Evolutionary conservation across 208 protist species (phyloP).

Genomic region (Acanthamoeba divionensis): DNA sequence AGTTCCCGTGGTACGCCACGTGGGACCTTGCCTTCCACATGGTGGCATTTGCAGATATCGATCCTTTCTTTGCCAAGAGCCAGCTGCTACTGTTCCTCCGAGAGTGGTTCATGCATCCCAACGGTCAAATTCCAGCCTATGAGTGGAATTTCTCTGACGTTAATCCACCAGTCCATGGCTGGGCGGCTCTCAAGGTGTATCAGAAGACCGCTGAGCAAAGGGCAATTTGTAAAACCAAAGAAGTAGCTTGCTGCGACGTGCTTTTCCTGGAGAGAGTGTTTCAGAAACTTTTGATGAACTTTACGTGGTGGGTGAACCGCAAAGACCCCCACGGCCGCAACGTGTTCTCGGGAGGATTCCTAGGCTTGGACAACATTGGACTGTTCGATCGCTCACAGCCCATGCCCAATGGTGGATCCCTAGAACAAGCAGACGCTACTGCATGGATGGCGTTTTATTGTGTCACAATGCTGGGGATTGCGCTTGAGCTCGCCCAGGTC

Average conservation of each 20-base stretch:
- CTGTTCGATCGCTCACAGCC: conserved; percentile 69
- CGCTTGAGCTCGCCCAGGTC: conserved; percentile 67
- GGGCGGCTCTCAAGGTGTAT: no score
- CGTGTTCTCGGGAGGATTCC: conserved; percentile 63
- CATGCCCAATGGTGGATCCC: not conserved
- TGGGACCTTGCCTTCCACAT: no score
- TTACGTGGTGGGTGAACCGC: conserved; percentile 77
- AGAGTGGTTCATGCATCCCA: no score
- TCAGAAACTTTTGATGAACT: conserved; percentile 77
- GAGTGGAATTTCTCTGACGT: no score
- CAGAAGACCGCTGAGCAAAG: no score
- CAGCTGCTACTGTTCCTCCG: no score
- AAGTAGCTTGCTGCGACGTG: conserved; percentile 60
- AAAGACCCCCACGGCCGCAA: conserved; percentile 64
- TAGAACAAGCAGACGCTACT: conserved; percentile 77
- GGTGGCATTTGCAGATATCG: no score
- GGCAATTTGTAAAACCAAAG: no score
- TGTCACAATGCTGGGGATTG: conserved; percentile 73
- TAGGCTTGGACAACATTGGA: conserved; percentile 73
- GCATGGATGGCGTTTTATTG: conserved; percentile 77
- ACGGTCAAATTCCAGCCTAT: no score
- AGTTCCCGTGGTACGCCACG: no score
- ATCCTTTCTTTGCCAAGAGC: no score
- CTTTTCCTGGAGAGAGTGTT: conserved; percentile 70
- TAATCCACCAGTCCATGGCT: no score